Conservation (phyloP, 352 stramenopile species). For the Pythium angustatum region DNA sequence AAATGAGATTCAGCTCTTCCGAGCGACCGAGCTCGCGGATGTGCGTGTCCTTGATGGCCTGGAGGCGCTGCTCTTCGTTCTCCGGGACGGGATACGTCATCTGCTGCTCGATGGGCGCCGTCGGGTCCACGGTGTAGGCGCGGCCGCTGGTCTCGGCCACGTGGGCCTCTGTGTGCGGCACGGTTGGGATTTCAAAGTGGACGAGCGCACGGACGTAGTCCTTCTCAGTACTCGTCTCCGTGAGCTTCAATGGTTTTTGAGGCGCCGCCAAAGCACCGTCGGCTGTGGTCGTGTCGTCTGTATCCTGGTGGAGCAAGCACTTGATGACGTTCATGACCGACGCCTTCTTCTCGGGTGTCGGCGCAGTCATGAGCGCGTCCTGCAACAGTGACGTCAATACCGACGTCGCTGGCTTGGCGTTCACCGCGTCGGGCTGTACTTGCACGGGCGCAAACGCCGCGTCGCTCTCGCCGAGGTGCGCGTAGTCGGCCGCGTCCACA, state of each 20-base stretch:
- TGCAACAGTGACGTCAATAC: conserved; percentile 45
- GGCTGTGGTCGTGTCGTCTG: not conserved
- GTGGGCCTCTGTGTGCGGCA: not conserved
- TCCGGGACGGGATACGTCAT: conserved; percentile 35
- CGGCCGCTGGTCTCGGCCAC: conserved; percentile 52
- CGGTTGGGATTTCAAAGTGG: conserved; percentile 10
- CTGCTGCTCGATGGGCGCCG: conserved; percentile 35
- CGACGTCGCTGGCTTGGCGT: conserved; percentile 26
- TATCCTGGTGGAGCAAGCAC: conserved; percentile 47
- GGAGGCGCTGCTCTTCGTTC: conserved; percentile 51
- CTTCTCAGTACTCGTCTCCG: conserved; percentile 15
- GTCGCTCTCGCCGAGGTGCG: conserved; percentile 32
- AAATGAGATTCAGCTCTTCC: conserved; percentile 74
- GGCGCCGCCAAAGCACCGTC: not conserved
- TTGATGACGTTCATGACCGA: conserved; percentile 53
- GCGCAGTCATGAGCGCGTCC: conserved; percentile 37
- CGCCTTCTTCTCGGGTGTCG: conserved; percentile 37
- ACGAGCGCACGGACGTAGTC: conserved; percentile 23
- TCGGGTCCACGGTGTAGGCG: conserved; percentile 40
- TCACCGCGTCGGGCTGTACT: conserved; percentile 10
- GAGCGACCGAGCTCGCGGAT: conserved; percentile 50
- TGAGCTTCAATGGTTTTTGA: conserved; percentile 1
- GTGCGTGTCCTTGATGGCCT: conserved; percentile 46
- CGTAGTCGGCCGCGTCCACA: conserved; percentile 56
- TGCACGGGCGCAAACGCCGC: conserved; percentile 29